Base-by-base conservation (phyloP, 176 grass and related monocot species). In the Leersia perrieri region DNA sequence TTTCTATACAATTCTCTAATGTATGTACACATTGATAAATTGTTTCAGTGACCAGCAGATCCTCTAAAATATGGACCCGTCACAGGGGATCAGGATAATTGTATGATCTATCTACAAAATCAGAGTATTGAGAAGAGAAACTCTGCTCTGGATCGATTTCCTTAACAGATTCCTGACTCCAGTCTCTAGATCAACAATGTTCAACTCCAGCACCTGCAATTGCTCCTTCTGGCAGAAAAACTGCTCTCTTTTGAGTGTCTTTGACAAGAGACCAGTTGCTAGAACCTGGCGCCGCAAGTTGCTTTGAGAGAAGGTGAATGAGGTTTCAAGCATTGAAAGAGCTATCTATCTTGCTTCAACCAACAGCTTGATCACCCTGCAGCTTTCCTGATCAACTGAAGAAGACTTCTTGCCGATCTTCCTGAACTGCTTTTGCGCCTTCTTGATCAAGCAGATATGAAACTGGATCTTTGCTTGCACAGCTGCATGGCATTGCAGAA, bases 251-350 rank as follows among this genome's bases (percentile, higher is more conserved):
- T 40, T 25, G 27, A 74, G 68, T 28, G 44, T 65, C 39, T 76
- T 82, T 3, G 72, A 82, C 53, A 39, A 76, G 36, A 76, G 35
- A 77, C 85, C 90, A 86, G 66, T 74, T 92, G 71, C 73, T 35
- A n/a, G 53, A 70, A 68, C 67, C 88, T 13, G 22, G 58, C 35
- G 34, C n/a, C 2, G 12, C 36, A 26, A 73, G 63, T 73, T 82
- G 77, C 62, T 55, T 42, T 3, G 15, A 68, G 7, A 82, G 44
- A n/a, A 76, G 58, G 22, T 53, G 70, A 61, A 66, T 15, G 66
- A 62, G 2, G 70, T 12, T 23, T 85, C 77, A 63, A 92, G 49
- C 45, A 88, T 71, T 66, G 69, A 71, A 2, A 84, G 1, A 3
- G 58, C 63, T 15, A 77, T 41, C 18, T 79, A 79, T 66, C 87